Conservation (phyloP, 768 basidiomycete genomes). For the Suillus hirtellus region DNA sequence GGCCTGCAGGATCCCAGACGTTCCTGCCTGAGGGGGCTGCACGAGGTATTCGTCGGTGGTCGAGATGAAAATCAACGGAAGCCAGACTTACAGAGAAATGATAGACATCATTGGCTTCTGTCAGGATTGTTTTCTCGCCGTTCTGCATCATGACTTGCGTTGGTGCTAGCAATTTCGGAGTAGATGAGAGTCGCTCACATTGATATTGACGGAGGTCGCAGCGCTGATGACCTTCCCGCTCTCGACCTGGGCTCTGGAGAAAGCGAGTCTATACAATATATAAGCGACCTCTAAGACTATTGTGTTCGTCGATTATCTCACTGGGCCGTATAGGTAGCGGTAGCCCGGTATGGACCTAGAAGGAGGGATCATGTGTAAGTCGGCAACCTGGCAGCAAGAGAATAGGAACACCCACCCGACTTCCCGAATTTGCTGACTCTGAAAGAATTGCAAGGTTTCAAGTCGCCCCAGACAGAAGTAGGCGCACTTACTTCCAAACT, state of each 20-base stretch:
- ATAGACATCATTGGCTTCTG: neutral
- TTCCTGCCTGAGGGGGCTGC: neutral
- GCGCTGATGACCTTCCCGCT: neutral
- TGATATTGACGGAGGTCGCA: neutral
- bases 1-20: neutral
- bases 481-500: constrained; percentile 1
- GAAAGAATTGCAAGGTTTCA: neutral
- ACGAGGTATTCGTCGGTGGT: neutral
- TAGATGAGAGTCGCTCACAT: neutral
- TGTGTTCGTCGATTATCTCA: neutral
- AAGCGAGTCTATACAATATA: neutral
- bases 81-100: neutral
- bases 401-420: neutral
- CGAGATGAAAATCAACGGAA: neutral
- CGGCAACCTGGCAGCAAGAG: neutral
- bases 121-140: neutral
- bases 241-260: neutral
- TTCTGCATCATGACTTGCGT: neutral
- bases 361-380: neutral
- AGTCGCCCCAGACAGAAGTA: no score
- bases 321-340: neutral
- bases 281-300: neutral
- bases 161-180: no score
- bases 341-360: neutral
- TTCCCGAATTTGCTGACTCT: neutral